Conservation (phyloP, 2,329 filamentous ascomycete genomes). For the Reticulascus tulasneorum region DNA sequence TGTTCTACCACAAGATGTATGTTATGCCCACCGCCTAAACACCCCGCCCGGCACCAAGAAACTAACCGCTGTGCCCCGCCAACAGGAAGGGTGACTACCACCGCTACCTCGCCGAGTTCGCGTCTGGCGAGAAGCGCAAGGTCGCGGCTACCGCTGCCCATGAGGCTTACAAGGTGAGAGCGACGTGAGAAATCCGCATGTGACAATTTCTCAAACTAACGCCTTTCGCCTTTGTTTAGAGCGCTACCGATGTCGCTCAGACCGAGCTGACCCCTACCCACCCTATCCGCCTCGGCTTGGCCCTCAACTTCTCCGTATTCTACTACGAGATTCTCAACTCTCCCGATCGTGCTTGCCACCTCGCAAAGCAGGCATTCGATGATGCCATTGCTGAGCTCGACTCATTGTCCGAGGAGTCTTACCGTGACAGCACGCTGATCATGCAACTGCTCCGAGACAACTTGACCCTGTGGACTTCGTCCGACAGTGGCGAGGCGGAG, state of each 20-base stretch:
- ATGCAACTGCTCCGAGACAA: conserved; percentile 99
- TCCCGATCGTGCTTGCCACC: conserved; percentile 93
- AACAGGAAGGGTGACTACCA: conserved; percentile 94
- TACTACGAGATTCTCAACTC: conserved; percentile 99
- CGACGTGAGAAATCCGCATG: not conserved
- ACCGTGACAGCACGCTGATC: conserved; percentile 98
- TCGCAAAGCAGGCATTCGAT: conserved; percentile 98
- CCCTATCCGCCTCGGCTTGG: conserved; percentile 95
- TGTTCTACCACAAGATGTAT: conserved; percentile 99
- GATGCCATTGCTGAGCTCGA: conserved; percentile 98
- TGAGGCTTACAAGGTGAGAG: conserved; percentile 91
- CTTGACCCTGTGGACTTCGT: conserved; percentile 96
- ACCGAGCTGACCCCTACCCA: conserved; percentile 96
- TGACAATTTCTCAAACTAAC: not conserved
- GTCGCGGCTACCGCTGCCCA: conserved; percentile 79
- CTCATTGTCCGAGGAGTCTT: conserved; percentile 94
- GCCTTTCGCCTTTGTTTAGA: conserved; percentile 45
- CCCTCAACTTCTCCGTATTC: conserved; percentile 98
- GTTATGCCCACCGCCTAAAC: conserved; percentile 30
- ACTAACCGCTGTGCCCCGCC: conserved; percentile 12
- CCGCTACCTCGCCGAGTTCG: conserved; percentile 92
- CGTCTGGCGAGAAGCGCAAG: conserved; percentile 89
- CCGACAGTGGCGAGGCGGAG: conserved; percentile 78
- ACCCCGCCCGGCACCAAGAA: conserved; percentile 2
- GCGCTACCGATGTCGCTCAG: conserved; percentile 96